A percentile compares a stretch with the other conserved stretches of the same genome.
phyloP scores from a whole-genome alignment of 1,139 yeast genomes.

The Zygosaccharomyces pseudobailii region DNA sequence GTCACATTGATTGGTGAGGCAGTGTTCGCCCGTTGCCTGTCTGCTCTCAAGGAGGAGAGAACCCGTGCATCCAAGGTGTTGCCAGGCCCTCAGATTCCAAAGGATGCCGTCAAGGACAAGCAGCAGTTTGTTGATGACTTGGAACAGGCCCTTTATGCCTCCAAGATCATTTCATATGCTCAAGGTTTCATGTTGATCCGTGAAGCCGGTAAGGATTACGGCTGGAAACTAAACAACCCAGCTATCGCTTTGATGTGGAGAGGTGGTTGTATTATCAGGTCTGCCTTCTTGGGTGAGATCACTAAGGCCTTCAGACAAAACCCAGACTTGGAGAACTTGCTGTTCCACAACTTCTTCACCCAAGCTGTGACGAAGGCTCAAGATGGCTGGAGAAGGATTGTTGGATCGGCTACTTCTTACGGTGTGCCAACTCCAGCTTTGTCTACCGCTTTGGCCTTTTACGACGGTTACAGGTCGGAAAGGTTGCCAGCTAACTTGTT shows the following conservation, averaged over 20 bases:
- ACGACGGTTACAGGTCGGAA: conserved; percentile 97
- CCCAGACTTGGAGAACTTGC: conserved; percentile 90
- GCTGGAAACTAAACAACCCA: conserved; percentile 97
- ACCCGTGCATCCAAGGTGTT: conserved; percentile 72
- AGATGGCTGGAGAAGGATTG: conserved; percentile 88
- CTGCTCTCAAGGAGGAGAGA: conserved; percentile 91
- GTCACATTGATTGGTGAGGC: conserved; percentile 99
- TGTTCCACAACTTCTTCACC: conserved; percentile 93
- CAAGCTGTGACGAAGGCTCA: conserved; percentile 91
- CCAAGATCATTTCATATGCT: conserved; percentile 96
- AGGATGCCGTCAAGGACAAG: conserved; percentile 64
- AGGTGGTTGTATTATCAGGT: conserved; percentile 99
- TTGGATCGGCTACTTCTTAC: conserved; percentile 68
- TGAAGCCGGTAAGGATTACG: conserved; percentile 96
- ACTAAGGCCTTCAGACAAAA: conserved; percentile 92
- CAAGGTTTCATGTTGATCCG: conserved; percentile 99
- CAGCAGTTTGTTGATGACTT: conserved; percentile 82
- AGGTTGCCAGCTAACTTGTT: conserved; percentile 94
- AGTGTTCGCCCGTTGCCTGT: conserved; percentile 92
- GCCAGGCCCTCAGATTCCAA: conserved; percentile 68
- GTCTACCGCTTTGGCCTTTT: conserved; percentile 94
- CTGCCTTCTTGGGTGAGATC: conserved; percentile 95
- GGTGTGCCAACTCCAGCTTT: conserved; percentile 99
- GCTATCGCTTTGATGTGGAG: conserved; percentile 99
- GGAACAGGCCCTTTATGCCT: conserved; percentile 98